Evolutionary conservation across 2,329 filamentous ascomycete species (phyloP).

Genomic region (Ophiostoma populinum): DNA sequence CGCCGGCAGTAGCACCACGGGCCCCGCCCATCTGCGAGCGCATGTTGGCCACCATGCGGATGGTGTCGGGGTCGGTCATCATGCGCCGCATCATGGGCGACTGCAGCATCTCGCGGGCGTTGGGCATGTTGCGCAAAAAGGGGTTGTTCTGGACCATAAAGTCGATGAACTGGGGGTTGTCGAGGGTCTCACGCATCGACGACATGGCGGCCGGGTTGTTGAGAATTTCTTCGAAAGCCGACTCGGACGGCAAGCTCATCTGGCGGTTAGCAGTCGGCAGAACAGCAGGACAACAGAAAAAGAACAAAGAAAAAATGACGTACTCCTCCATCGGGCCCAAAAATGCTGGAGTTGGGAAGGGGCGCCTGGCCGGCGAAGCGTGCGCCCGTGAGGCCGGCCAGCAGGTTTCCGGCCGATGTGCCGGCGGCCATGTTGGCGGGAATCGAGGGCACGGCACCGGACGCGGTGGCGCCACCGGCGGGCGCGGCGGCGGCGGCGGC

Average conservation of each 20-base stretch:
- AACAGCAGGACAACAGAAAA: conserved; percentile 1
- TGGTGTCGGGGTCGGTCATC: conserved; percentile 78
- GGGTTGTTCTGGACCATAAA: conserved; percentile 91
- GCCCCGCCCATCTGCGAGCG: conserved; percentile 48
- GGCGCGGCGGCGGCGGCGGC: conserved; percentile 14
- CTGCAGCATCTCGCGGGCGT: conserved; percentile 69
- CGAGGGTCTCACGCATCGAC: conserved; percentile 84
- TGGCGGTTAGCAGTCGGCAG: conserved; percentile 21
- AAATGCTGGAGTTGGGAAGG: conserved; percentile 71
- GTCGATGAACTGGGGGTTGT: conserved; percentile 86
- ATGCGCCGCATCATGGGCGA: conserved; percentile 80
- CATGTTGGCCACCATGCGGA: conserved; percentile 70
- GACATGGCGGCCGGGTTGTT: conserved; percentile 75
- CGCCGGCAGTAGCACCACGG: conserved; percentile 25
- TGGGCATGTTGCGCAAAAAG: conserved; percentile 55
- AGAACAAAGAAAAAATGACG: conserved; percentile 22
- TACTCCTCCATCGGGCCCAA: conserved; percentile 88
- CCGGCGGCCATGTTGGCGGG: conserved; percentile 67
- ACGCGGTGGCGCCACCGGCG: conserved; percentile 1
- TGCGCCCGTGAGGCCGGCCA: conserved; percentile 81
- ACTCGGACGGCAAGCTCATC: conserved; percentile 82
- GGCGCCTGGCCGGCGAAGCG: conserved; percentile 85
- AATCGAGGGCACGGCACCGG: conserved; percentile 38
- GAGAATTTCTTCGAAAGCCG: conserved; percentile 70
- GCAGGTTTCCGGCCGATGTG: conserved; percentile 61